These are phyloP conservation scores for Cyclotella choctawhatcheeana DNA, from an alignment of 108 stramenopile genomes.

Conservation along the genomic window DNA sequence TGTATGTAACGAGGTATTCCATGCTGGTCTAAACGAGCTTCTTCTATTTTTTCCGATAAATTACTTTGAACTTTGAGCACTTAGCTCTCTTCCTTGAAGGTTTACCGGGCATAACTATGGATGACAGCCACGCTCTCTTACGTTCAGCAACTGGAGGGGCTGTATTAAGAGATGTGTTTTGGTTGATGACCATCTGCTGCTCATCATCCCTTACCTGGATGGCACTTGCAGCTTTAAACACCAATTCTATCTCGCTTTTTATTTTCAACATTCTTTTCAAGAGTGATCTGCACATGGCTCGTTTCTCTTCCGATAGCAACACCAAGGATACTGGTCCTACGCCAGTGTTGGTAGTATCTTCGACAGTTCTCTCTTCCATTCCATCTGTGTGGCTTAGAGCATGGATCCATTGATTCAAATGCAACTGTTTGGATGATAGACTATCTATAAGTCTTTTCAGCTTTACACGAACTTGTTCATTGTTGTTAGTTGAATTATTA, in stretches of 20 bases:
- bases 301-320: slow-evolving; percentile 29
- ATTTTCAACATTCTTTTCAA: slow-evolving; percentile 44
- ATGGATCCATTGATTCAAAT: slow-evolving; percentile 42
- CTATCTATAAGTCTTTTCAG: slow-evolving; percentile 23
- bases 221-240: slow-evolving; percentile 22
- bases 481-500: background rate
- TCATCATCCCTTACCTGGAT: background rate
- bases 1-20: background rate
- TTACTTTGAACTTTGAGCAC: slow-evolving; percentile 24
- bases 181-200: background rate
- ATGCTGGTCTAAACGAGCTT: too few relatives aligned
- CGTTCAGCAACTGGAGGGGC: background rate
- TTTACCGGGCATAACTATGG: background rate
- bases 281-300: slow-evolving; percentile 14
- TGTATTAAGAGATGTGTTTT: background rate
- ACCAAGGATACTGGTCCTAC: slow-evolving; percentile 29
- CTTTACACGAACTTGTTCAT: slow-evolving; percentile 11
- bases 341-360: slow-evolving; percentile 19
- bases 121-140: slow-evolving; percentile 6
- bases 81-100: slow-evolving; percentile 5
- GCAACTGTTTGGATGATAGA: slow-evolving; percentile 19
- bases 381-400: slow-evolving; percentile 47
- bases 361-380: slow-evolving; percentile 38
- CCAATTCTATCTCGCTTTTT: slow-evolving; percentile 24
- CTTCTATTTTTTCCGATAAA: slow-evolving; percentile 25